Evolutionary conservation across 2,329 filamentous ascomycete species (phyloP), one percentile per base, ranked within the genome.

Genomic region (Bipolaris zeicola): DNA sequence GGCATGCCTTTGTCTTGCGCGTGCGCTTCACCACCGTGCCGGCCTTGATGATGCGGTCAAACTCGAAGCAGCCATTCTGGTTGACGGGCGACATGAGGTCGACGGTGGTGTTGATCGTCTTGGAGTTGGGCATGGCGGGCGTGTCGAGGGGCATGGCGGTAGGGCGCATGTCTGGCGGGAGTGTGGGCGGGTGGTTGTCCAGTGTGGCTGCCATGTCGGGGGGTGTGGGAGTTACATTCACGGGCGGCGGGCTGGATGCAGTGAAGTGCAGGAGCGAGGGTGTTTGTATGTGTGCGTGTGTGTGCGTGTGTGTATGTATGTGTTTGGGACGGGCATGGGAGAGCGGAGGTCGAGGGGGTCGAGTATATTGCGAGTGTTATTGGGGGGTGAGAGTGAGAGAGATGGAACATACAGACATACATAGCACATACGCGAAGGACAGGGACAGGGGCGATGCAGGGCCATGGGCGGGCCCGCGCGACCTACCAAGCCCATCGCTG

Each of bases 1-100:
- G 26, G 38, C 37, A 37, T 52, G 48, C 50, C 49, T 52, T 96
- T 58, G 94, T 98, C 81, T 94, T 96, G 68, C 93, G 89, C 16
- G 92, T 96, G 65, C 94, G 87, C 78, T 96, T 96, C 71, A 90
- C 85, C 37, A 96, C 87, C 65, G 89, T 89, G 57, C 94, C 93
- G 55, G 89, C 87, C 79, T 96, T 98, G 75, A 98, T 85, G 52
- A 98, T 91, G 48, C 92, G 89, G 76, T 99, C 95, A 71, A 96
- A 96, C 71, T 95, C 93, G 75, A 96, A 99, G 76, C 92, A 95
- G 61, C 95, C 95, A 76, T 96, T 93, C 76, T 96, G 89, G 73
- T 94, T 96, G 62, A 98, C 92, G 4, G 92, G 91, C 28, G 91
- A 95, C 70, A 92, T 87, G 14, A 87, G 82, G 63, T 90, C 87